Base-by-base conservation (phyloP, 768 basidiomycete species). In the Obba rivulosa region DNA sequence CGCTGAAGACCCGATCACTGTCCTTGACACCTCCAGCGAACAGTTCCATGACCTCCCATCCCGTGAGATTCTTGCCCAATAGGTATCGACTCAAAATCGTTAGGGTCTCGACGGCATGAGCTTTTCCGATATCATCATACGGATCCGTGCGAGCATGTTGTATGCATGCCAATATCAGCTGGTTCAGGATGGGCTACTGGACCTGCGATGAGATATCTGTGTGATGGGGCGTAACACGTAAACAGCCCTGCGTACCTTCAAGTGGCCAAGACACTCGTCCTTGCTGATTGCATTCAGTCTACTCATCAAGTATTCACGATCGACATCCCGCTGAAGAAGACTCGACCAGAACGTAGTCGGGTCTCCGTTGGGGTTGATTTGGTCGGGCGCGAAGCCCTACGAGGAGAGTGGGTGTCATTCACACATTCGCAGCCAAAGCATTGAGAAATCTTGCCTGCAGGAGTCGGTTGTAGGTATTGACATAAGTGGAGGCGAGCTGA, bases 11-110 rank as follows among this genome's bases (percentile, higher is more conserved):
- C 16, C 50, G 54, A 58, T 86, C 84, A 45, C 81, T 83, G 45
- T 75, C 68, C 10, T 63, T 67, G 4, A 83, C 79, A 37, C 76
- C 77, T 13, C 81, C 80, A 2, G 81, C 81, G 38, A 85, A 73
- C 20, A 83, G 61, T 35, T 85, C 78, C 83, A 87, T 87, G 7
- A 80, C 73, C 57, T 87, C 85, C 81, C 80, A 85, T 24, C 85
- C 85, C 3, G 78, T 72, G 1, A 79, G 61, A 46, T 77, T 75
- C 64, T 85, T 85, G 34, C 67, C 67, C 45, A 86, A 66, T 16
- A 83, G 59, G 45, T 68, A 68, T 9, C 75, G 71, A 18, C 76
- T 57, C 3, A 79, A 25, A 13, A 80, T 62, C 0, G 72, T 64
- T 31, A 84, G 62, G 1, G 78, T 80, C 54, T 78, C 71, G 14